A percentile compares a stretch with the other conserved stretches of the same genome.
phyloP scores from a whole-genome alignment of 345 rosid species.

The Syzygium aromaticum region DNA sequence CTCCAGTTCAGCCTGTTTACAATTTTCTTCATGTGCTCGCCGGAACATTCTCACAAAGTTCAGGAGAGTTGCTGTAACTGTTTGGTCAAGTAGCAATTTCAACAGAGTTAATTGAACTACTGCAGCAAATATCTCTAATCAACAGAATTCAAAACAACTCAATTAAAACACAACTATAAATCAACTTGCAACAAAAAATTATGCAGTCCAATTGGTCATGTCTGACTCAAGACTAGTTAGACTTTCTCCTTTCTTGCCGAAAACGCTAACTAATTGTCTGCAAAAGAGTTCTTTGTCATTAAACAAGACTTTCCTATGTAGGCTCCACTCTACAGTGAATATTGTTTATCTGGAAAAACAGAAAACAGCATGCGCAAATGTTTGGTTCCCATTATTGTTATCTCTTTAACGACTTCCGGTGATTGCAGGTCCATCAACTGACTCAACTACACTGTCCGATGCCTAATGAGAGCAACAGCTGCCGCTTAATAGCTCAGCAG shows the following conservation, averaged over 20 bases:
- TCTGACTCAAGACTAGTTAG: neutral
- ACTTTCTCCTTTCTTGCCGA: neutral
- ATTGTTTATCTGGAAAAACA: neutral
- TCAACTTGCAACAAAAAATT: neutral
- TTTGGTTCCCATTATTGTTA: neutral
- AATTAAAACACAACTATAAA: neutral
- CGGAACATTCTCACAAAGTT: conserved; percentile 83
- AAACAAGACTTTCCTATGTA: neutral
- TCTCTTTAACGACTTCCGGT: neutral
- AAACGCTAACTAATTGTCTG: neutral
- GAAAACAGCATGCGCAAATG: neutral
- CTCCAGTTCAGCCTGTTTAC: conserved; percentile 83
- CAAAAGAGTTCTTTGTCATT: neutral
- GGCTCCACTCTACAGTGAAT: neutral
- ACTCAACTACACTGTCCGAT: neutral
- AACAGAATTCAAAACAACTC: neutral
- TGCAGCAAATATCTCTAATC: neutral
- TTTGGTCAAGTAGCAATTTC: conserved; percentile 2
- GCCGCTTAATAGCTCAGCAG: neutral
- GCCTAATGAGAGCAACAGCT: neutral
- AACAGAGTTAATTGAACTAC: neutral
- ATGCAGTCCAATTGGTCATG: neutral
- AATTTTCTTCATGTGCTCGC: conserved; percentile 90
- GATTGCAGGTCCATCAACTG: neutral
- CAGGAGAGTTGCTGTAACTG: conserved; percentile 85